Percentiles rank a stretch among this genome's conserved stretches.
phyloP scores from a whole-genome alignment of 2,329 filamentous ascomycete genomes.

The Aspergillus floridensis region DNA sequence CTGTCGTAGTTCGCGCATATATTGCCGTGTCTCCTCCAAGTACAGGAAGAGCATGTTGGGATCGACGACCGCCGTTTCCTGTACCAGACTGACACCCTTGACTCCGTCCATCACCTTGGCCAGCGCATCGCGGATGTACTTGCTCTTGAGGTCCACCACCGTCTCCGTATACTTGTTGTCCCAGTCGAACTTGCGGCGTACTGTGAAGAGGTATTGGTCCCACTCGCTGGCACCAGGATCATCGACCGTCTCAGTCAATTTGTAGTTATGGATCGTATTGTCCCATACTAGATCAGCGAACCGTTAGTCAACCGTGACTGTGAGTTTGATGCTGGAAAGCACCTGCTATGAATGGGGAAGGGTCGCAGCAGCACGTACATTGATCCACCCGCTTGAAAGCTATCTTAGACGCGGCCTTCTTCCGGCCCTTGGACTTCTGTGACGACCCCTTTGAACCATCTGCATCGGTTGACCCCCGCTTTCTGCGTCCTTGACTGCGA shows the following conservation, averaged over 20 bases:
- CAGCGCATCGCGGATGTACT: constrained; percentile 68
- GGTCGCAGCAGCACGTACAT: constrained; percentile 32
- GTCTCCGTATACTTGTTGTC: constrained; percentile 76
- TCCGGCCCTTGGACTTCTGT: constrained; percentile 37
- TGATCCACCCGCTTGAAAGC: constrained; percentile 70
- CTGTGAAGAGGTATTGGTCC: constrained; percentile 78
- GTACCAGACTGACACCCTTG: constrained; percentile 75
- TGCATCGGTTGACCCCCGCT: constrained; percentile 13
- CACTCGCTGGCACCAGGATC: constrained; percentile 65
- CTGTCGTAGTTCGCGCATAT: constrained; percentile 63
- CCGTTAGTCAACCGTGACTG: neutral
- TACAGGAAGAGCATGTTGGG: constrained; percentile 73
- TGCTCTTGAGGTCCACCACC: constrained; percentile 81
- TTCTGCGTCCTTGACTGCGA: constrained; percentile 15
- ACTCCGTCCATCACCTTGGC: constrained; percentile 71
- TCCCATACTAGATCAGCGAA: constrained; percentile 44
- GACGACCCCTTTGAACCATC: constrained; percentile 21
- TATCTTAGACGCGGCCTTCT: constrained; percentile 53
- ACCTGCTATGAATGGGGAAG: neutral
- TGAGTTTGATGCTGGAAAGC: neutral
- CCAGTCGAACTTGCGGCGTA: constrained; percentile 78
- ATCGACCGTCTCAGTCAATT: constrained; percentile 64
- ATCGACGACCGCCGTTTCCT: constrained; percentile 71
- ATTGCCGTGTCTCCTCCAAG: constrained; percentile 69
- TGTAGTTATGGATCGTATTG: constrained; percentile 61